phyloP scores from a whole-genome alignment of 768 basidiomycete species.

The Cantharellus anzutake region DNA sequence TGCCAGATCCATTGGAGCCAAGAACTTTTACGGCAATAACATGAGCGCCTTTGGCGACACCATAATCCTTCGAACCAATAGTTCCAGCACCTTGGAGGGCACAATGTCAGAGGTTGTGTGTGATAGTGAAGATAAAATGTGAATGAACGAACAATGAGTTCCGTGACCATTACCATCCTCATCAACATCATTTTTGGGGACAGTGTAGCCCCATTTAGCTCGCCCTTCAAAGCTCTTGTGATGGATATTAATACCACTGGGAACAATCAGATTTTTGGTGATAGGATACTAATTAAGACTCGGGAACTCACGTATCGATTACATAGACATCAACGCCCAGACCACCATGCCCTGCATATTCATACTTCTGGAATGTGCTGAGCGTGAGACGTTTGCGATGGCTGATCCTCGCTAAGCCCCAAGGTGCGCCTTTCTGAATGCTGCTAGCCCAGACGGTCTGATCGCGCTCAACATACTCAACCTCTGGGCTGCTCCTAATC shows the following conservation, averaged over 20 bases:
- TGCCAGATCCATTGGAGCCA: conserved; percentile 84
- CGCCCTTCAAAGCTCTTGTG: conserved; percentile 83
- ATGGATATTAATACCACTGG: conserved; percentile 59
- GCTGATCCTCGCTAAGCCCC: conserved; percentile 89
- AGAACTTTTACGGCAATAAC: conserved; percentile 81
- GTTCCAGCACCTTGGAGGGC: conserved; percentile 72
- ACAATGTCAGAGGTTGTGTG: conserved; percentile 17
- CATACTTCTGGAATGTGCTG: conserved; percentile 69
- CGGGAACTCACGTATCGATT: conserved; percentile 20
- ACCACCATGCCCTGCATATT: conserved; percentile 52
- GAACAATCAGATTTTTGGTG: background rate
- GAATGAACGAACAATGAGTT: conserved; percentile 13
- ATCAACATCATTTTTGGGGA: conserved; percentile 68
- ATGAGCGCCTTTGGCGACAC: conserved; percentile 87
- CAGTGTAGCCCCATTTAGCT: conserved; percentile 83
- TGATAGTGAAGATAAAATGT: background rate
- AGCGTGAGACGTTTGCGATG: conserved; percentile 63
- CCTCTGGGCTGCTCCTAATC: conserved; percentile 72
- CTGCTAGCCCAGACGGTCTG: conserved; percentile 43
- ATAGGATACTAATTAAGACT: background rate
- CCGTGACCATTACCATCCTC: conserved; percentile 93
- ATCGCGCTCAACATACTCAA: conserved; percentile 84
- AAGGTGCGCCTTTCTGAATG: conserved; percentile 56
- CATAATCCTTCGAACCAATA: conserved; percentile 82
- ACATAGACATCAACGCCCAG: conserved; percentile 76